Evolutionary conservation across 495 filamentous ascomycete genomes (phyloP), one percentile per base, ranked within the genome.

Genomic region (Saxophila tyrrhenica): DNA sequence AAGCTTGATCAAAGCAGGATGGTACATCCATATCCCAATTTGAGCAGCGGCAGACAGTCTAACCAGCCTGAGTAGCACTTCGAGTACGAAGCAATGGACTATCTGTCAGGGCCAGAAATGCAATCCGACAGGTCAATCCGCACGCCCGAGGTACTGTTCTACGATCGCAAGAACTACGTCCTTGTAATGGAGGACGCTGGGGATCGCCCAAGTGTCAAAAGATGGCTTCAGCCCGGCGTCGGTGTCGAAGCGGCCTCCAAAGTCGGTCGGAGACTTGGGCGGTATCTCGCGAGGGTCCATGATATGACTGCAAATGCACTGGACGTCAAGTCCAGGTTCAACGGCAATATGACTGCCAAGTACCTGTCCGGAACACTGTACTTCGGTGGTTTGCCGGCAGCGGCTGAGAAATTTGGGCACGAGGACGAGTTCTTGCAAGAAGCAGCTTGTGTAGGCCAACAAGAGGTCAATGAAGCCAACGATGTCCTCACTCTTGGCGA

Each of bases 401-500:
- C 51, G 8, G 51, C 51, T 1, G 39, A 16, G 22, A 25, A 53
- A 3, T 53, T 53, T 38, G 51, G 51, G 38, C 39, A 41, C 39
- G 5, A 17, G 21, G 51, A 53, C 29, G 38, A 25, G 15, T 53
- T 11, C 51, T 44, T 53, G 16, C 23, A 45, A n/a, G 51, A 43
- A 44, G 51, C 21, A 45, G 51, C 51, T n/a, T 2, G 24, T 10
- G 51, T 25, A n/a, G 51, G 51, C n/a, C 39, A 53, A 39, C 39
- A 25, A 16, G 51, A 53, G 22, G 39, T 53, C 3, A 3, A 29
- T 20, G 39, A 53, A 21, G 43, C 51, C 24, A 22, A 45, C 13
- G 51, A 53, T 15, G 51, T 53, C 38, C 22, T 53, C 11, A 53
- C 51, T 10, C 8, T 53, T 24, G 51, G 51, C 25, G 51, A 53